These are phyloP conservation scores for Kalanchoe fedtschenkoi DNA, from an alignment of 164 flowering plant species.

Conservation along the genomic window DNA sequence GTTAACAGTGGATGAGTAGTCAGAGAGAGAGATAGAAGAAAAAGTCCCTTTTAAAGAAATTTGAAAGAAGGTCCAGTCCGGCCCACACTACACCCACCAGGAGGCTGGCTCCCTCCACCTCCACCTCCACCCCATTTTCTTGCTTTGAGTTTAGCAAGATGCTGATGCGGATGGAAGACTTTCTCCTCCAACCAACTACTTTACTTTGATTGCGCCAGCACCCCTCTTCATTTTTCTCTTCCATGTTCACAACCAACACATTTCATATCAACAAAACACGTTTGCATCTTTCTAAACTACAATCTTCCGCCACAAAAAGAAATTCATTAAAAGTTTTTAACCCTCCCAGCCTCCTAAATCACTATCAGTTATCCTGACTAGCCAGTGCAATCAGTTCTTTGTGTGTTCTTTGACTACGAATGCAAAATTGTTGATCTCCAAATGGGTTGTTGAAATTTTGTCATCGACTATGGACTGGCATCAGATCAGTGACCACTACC, in stretches of 20 bases:
- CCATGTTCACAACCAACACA: constrained; percentile 1
- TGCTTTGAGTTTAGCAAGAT: neutral
- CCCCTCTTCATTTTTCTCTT: constrained; percentile 3
- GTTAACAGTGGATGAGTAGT: neutral
- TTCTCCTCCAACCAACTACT: neutral
- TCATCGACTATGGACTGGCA: no score
- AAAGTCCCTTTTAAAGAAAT: neutral
- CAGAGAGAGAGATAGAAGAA: neutral
- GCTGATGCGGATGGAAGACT: neutral
- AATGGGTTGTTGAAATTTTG: no score
- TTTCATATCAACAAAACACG: constrained; percentile 5
- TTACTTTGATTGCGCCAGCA: neutral
- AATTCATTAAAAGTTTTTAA: neutral
- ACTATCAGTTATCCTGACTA: neutral
- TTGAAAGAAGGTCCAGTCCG: neutral
- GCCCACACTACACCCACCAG: no score
- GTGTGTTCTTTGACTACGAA: neutral
- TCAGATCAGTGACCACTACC: no score
- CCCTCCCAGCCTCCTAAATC: neutral
- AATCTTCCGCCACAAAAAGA: neutral
- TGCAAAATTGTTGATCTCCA: neutral
- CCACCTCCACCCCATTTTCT: no score
- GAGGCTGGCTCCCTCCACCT: no score
- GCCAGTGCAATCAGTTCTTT: no score
- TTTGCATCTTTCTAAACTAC: constrained; percentile 1